phyloP scores from a whole-genome alignment of 768 basidiomycete species.

The Antrodiella citrinella region DNA sequence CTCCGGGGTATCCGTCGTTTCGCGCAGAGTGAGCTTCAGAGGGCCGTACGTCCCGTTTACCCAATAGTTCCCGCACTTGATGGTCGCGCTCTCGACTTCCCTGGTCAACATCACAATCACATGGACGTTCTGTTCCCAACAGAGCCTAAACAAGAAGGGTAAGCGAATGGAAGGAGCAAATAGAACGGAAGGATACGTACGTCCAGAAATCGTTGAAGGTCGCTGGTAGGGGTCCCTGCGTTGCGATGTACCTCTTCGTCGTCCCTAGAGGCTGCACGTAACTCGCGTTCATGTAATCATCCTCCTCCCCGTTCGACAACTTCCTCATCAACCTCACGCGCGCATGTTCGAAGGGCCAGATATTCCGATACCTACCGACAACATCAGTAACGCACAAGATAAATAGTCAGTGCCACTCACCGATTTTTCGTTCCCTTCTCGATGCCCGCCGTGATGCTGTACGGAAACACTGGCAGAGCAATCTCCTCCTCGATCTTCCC shows the following conservation, averaged over 20 bases:
- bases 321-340: constrained; percentile 60
- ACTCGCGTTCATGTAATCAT: constrained; percentile 95
- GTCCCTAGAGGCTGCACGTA: constrained; percentile 86
- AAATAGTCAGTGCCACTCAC: constrained; percentile 30
- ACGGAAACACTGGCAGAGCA: constrained; percentile 78
- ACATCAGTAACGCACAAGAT: neutral
- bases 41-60: constrained; percentile 60
- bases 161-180: neutral
- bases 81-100: constrained; percentile 77
- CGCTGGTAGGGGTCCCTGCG: constrained; percentile 86
- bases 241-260: constrained; percentile 81
- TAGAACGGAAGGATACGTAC: constrained; percentile 37
- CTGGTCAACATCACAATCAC: constrained; percentile 97
- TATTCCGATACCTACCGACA: constrained; percentile 73
- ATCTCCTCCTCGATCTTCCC: constrained; percentile 2
- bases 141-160: constrained; percentile 41
- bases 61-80: constrained; percentile 95
- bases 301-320: constrained; percentile 31
- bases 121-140: constrained; percentile 91
- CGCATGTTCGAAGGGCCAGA: constrained; percentile 96
- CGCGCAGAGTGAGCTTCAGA: constrained; percentile 48
- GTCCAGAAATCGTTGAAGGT: constrained; percentile 95
- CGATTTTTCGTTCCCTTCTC: constrained; percentile 94
- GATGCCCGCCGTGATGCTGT: constrained; percentile 90
- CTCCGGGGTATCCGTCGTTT: constrained; percentile 38